These are phyloP conservation scores for Lasiodiplodia citricola DNA, from an alignment of 2,329 filamentous ascomycete genomes.

Conservation along the genomic window DNA sequence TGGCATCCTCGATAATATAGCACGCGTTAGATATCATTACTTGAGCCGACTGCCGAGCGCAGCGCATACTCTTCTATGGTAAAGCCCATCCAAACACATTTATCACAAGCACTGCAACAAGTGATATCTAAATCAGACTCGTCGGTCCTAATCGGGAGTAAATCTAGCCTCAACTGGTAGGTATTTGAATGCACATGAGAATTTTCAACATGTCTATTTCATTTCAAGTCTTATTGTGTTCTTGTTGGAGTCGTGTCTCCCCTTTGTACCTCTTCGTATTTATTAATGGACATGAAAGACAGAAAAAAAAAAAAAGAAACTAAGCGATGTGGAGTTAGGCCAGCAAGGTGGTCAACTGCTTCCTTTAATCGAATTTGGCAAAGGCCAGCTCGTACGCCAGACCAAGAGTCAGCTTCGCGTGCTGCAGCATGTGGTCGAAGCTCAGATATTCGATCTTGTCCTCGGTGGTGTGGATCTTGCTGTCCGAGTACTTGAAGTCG, in stretches of 20 bases:
- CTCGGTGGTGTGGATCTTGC: conserved; percentile 72
- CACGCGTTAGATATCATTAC: no score
- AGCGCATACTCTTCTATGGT: no score
- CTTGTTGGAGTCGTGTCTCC: conserved; percentile 6
- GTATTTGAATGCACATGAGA: conserved; percentile 12
- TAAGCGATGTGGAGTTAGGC: neutral
- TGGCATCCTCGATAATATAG: no score
- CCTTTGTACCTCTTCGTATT: neutral
- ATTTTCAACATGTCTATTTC: conserved; percentile 14
- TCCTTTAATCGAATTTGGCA: conserved; percentile 64
- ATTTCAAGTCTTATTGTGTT: neutral
- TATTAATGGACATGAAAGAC: neutral
- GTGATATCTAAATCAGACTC: no score
- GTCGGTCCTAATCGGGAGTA: neutral
- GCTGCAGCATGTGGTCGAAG: conserved; percentile 91
- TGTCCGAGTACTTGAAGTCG: conserved; percentile 67
- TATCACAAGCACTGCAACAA: no score
- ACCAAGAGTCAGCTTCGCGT: conserved; percentile 82
- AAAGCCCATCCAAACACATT: no score
- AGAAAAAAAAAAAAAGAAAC: neutral
- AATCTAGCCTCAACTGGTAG: conserved; percentile 9
- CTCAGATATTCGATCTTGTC: conserved; percentile 74
- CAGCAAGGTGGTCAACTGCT: neutral
- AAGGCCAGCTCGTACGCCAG: conserved; percentile 85
- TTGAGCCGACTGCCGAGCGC: no score